A percentile compares a stretch with the other conserved stretches of the same genome.
Conservation (phyloP, 2,329 filamentous ascomycete genomes). For the Colletotrichum melonis region DNA sequence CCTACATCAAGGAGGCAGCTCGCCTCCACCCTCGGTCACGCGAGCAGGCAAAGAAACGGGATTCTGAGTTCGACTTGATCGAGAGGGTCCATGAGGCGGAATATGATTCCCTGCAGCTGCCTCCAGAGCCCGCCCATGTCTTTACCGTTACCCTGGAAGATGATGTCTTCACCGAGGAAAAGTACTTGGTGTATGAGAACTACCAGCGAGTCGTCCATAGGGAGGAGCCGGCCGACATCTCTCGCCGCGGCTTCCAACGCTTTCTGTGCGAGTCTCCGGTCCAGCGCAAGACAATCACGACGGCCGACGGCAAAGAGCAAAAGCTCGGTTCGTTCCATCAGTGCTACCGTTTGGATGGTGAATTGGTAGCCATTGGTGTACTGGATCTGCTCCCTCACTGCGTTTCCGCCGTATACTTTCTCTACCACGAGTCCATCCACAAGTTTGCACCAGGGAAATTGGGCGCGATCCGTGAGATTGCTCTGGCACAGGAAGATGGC, state of each 20-base stretch:
- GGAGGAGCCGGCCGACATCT: conserved; percentile 70
- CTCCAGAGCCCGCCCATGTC: conserved; percentile 73
- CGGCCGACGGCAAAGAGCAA: conserved; percentile 61
- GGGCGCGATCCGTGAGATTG: conserved; percentile 78
- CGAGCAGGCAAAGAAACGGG: conserved; percentile 71
- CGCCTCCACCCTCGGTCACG: conserved; percentile 75
- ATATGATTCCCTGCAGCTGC: conserved; percentile 61
- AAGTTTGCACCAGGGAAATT: conserved; percentile 79
- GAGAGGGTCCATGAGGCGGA: conserved; percentile 79
- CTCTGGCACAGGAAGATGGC: conserved; percentile 74
- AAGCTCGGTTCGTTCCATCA: conserved; percentile 82
- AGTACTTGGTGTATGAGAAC: conserved; percentile 77
- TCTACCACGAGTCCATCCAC: conserved; percentile 82
- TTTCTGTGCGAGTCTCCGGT: conserved; percentile 82
- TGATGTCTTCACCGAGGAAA: conserved; percentile 79
- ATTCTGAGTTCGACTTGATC: conserved; percentile 75
- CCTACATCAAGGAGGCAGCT: conserved; percentile 73
- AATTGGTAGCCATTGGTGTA: conserved; percentile 80
- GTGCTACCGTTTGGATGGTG: conserved; percentile 82
- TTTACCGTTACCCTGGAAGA: conserved; percentile 78
- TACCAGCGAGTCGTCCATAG: conserved; percentile 82
- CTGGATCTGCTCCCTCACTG: conserved; percentile 81
- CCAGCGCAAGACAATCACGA: conserved; percentile 54
- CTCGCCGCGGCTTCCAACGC: conserved; percentile 70
- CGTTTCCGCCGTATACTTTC: conserved; percentile 85